Evolutionary conservation across 1,139 yeast genomes (phyloP), one percentile per base, ranked within the genome.

Genomic region (Zygotorulaspora mrakii): DNA sequence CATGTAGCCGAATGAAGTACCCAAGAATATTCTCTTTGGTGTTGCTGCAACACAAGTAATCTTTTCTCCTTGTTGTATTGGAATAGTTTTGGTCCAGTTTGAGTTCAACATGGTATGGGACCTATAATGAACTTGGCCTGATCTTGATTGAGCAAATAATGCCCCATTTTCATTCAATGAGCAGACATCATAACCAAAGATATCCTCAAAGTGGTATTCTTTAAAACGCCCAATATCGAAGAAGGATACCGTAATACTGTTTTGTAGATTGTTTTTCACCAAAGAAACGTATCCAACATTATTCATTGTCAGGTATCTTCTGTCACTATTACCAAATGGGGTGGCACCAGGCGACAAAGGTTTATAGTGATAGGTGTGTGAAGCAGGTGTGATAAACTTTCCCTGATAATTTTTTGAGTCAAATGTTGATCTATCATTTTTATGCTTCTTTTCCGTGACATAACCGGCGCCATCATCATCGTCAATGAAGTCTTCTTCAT

Each of bases 121-220:
- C 46, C 73, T 69, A 47, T 61, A 72, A 33, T 64, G 57, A 6
- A 73, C 46, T 20, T 62, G 65, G 2, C 71, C 65, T 5, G 50
- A 40, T 18, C 56, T 57, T 11, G 76, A 70, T 16, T 67, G 65
- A 1, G 82, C 94, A 42, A 87, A 72, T 3, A 87, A 57, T 0
- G 83, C 66, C 1, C 94, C 95, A 3, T 70, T 70, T 23, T 71
- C 71, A 40, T 81, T 81, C 54, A 91, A 69, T 1, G 87, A 76
- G 21, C 95, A 94, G 39, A 86, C 66, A 59, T 87, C 95, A 60
- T 71, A 86, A 12, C 76, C 72, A 44, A 72, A 70, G 35, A 76
- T 63, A 61, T 91, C 98, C 34, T 81, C 82, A 64, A 91, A 89
- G 63, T 87, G 94, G 54, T 86, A 87, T 53, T 87, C 96, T 42